Conservation (phyloP, 345 rosid genomes). For the Syzygium jambos region DNA sequence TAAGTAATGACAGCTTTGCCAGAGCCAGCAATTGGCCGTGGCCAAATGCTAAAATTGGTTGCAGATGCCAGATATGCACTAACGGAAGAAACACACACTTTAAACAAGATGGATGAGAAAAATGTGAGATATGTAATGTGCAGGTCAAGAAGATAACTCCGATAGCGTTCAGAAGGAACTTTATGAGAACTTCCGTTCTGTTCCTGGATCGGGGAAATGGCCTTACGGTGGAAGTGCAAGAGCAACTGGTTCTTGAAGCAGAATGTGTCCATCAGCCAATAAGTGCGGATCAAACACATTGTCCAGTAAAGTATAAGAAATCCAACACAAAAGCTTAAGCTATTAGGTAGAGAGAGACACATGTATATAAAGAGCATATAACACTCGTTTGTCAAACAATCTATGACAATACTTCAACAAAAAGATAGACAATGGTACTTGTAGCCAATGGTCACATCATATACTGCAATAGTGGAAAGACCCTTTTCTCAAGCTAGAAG, state of each 20-base stretch:
- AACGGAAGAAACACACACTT: not conserved
- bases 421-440: not conserved
- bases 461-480: not conserved
- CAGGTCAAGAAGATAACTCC: not conserved
- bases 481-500: not conserved
- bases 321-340: not conserved
- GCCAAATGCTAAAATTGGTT: conserved; percentile 56
- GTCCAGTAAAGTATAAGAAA: not conserved
- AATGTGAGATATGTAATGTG: not conserved
- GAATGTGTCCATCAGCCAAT: not conserved
- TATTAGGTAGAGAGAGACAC: not conserved
- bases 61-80: conserved; percentile 62
- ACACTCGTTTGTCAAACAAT: not conserved
- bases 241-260: not conserved
- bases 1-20: not conserved
- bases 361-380: not conserved
- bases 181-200: not conserved
- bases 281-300: no score
- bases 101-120: not conserved
- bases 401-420: not conserved
- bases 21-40: conserved; percentile 24
- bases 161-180: not conserved
- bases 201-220: not conserved
- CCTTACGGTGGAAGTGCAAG: not conserved
- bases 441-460: not conserved